phyloP scores from a whole-genome alignment of 2,329 filamentous ascomycete genomes.

The Nothophoma quercina region DNA sequence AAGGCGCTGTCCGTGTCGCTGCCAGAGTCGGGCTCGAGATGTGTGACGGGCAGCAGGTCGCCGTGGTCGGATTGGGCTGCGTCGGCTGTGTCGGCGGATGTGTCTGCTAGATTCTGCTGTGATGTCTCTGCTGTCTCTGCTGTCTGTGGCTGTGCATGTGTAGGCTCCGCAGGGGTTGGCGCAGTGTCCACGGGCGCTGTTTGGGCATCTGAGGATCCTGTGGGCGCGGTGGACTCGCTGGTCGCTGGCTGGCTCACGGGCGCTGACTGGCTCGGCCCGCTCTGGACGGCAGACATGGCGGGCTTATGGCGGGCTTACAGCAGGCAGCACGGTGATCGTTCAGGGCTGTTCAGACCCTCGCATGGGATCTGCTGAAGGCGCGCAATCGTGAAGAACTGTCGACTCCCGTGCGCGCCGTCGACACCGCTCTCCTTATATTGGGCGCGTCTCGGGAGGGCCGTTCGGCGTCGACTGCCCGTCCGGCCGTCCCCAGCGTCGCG shows the following conservation, averaged over 20 bases:
- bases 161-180: not conserved
- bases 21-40: conserved; percentile 38
- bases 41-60: conserved; percentile 36
- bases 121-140: not conserved
- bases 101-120: not conserved
- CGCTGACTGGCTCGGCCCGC: not conserved
- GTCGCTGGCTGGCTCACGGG: not conserved
- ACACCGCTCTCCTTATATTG: not conserved
- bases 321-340: no score
- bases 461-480: not conserved
- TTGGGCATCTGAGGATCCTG: not conserved
- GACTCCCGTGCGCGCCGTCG: not conserved
- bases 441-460: not conserved
- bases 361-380: not conserved
- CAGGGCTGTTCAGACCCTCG: no score
- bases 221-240: not conserved
- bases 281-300: conserved; percentile 15
- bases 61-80: conserved; percentile 2
- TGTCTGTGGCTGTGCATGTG: no score
- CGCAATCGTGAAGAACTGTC: no score
- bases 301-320: not conserved
- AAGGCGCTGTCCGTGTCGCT: conserved; percentile 44
- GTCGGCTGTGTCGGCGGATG: not conserved
- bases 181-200: not conserved
- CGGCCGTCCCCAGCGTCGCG: not conserved